Evolutionary conservation across 2,329 filamentous ascomycete genomes (phyloP), one percentile per base, ranked within the genome.

Genomic region (Botrytis pseudocinerea): DNA sequence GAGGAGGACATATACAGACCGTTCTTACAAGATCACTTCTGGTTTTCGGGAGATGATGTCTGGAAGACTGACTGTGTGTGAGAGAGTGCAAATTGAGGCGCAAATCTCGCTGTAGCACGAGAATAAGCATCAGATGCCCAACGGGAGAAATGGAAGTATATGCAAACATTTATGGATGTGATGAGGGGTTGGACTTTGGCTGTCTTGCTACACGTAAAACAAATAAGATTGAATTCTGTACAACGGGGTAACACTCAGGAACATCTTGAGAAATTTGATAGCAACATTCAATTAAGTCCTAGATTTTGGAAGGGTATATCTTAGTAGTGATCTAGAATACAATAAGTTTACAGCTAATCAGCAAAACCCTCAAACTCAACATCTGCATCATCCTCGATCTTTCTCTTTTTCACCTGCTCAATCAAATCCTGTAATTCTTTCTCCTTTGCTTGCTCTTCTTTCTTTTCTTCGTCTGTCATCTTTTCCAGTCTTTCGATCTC

Each of bases 381-480:
- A 54, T 80, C 82, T 60, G 82, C 82, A 62, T 79, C 80, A 60
- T 81, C 80, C 71, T 82, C 81, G 5, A 80, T 80, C 69, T 79
- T 81, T 77, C 86, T 86, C 79, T 81, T 83, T 78, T 90, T 85
- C n/a, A 95, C 86, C 79, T 90, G 83, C 38, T 85, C 84, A 66
- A 95, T 85, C 84, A 95, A 84, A 18, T 85, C 83, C 76, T 92
- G 85, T 20, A 93, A 85, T 80, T 92, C 88, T 77, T 82, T 85
- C 77, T 90, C 86, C 80, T 91, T 87, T 48, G 85, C 82, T 69
- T 69, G 65, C 51, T 69, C 65, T 82, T 86, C 90, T 82, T 94
- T 89, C 82, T 87, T 90, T 82, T 94, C 90, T 73, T 90, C 88
- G 5, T 91, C 89, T n/a, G 89, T 92, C 88, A 95, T 90, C 74